Conservation (phyloP, 805 yeast species). For the Lachancea sp. region DNA sequence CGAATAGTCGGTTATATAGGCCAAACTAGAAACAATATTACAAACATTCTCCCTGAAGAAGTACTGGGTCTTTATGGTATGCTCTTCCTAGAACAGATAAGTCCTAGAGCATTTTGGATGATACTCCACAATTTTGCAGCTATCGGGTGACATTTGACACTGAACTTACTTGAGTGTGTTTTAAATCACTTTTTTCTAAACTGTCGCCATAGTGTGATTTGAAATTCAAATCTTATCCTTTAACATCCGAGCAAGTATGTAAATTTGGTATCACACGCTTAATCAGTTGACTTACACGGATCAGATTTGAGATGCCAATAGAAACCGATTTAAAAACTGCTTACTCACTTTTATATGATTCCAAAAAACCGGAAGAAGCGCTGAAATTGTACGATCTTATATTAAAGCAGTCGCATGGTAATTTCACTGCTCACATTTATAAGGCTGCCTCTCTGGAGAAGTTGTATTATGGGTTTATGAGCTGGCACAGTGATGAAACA, state of each 20-base stretch:
- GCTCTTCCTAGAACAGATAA: no score
- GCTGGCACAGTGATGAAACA: conserved; percentile 40
- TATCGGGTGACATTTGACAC: background rate
- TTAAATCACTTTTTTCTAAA: background rate
- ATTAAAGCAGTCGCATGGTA: conserved; percentile 38
- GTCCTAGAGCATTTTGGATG: no score
- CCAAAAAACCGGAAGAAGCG: conserved; percentile 42
- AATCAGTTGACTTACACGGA: no score
- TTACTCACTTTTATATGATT: conserved; percentile 39
- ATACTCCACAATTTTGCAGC: background rate
- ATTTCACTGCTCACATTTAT: conserved; percentile 43
- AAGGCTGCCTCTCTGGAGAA: conserved; percentile 46
- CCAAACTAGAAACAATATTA: background rate
- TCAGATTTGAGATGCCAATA: conserved; percentile 27
- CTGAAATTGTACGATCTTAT: conserved; percentile 36
- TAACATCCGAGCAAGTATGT: no score
- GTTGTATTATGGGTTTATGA: conserved; percentile 31
- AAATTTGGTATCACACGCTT: no score
- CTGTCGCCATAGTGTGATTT: background rate
- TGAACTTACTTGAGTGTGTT: no score
- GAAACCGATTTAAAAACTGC: conserved; percentile 39
- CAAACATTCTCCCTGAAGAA: no score
- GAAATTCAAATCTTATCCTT: no score
- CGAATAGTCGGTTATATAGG: background rate
- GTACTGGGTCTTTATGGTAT: no score